Base-by-base conservation (phyloP, 305 asterid species). In the Ajuga reptans region DNA sequence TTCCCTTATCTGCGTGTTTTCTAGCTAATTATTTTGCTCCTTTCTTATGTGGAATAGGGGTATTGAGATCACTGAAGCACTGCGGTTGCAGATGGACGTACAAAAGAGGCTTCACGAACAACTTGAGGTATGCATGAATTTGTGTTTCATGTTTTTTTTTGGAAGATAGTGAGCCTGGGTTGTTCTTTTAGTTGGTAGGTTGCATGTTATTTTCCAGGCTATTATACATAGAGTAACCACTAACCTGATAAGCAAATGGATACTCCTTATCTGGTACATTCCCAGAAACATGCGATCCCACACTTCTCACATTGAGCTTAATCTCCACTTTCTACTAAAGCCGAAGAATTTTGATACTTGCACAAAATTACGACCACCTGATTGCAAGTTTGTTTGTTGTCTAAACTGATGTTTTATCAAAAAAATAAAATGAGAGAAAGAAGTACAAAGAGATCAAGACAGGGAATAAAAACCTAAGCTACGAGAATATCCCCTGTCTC, bases 21-120 rank as follows among this genome's bases (percentile, higher is more conserved):
- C 39, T 42, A 21, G 34, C 75, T 64, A 66, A 76, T 62, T 76
- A 3, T 58, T 39, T 34, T 60, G 66, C 72, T 41, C 64, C 9
- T 57, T 49, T 9, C 49, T 24, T 76, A 1, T 68, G 58, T 68
- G 53, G 18, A 72, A 74, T 83, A 92, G 98, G 82, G 86, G 90
- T 42, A 78, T 84, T 49, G 97, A 86, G 78, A 88, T 89, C 75
- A 88, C 97, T 33, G 98, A 92, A 86, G 95, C 98, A 17, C 78
- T 92, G 71, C 81, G 93, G 63, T 37, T 92, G 82, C 98, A 92
- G 80, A 86, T 92, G 93, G 98, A 92, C 75, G 98, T 92, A 51
- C 98, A 92, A 84, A 92, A 92, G 81, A 86, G 84, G 80, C 95
- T 92, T 64, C 98, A 92, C 12, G 98, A 92, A 79, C 98, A 92